phyloP scores from a whole-genome alignment of 163 green algal species.

The Scenedesmus sp. region DNA sequence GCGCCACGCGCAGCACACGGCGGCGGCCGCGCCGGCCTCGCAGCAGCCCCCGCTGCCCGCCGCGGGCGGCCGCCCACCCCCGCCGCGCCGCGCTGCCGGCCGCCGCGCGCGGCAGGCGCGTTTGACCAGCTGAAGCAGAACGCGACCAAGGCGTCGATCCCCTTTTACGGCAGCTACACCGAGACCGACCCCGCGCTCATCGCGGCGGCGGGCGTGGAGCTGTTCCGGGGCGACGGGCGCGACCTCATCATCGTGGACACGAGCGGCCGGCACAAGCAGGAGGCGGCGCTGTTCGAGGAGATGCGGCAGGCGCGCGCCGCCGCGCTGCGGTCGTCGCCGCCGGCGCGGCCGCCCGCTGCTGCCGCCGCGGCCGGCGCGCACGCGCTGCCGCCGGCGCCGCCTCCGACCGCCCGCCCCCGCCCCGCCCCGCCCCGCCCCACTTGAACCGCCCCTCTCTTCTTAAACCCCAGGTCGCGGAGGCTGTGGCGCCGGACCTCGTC shows the following conservation, averaged over 20 bases:
- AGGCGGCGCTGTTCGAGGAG: constrained; percentile 98
- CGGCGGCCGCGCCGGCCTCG: too few relatives aligned
- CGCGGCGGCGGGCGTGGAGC: constrained; percentile 88
- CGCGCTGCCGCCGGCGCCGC: too few relatives aligned
- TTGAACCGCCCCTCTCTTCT: not conserved
- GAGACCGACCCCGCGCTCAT: constrained; percentile 97
- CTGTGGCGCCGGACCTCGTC: constrained; percentile 85
- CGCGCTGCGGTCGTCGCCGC: not conserved
- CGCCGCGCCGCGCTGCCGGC: not conserved
- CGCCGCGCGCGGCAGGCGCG: constrained; percentile 50
- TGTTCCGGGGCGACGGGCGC: constrained; percentile 85
- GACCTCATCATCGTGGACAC: constrained; percentile 99
- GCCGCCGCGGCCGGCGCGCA: too few relatives aligned
- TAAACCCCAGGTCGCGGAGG: constrained; percentile 58
- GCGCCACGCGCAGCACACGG: too few relatives aligned
- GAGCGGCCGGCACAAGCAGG: constrained; percentile 95
- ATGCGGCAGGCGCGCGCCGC: constrained; percentile 78
- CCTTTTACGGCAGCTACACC: constrained; percentile 94
- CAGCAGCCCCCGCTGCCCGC: too few relatives aligned
- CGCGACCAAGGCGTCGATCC: constrained; percentile 95
- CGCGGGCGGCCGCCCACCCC: not conserved
- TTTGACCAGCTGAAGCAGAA: constrained; percentile 98
- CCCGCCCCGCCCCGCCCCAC: not conserved
- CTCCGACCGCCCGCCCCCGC: too few relatives aligned
- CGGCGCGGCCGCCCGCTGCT: not conserved